A percentile compares a stretch with the other conserved stretches of the same genome.
phyloP scores from a whole-genome alignment of 2,329 filamentous ascomycete species.

The Karstenula rhodostoma region DNA sequence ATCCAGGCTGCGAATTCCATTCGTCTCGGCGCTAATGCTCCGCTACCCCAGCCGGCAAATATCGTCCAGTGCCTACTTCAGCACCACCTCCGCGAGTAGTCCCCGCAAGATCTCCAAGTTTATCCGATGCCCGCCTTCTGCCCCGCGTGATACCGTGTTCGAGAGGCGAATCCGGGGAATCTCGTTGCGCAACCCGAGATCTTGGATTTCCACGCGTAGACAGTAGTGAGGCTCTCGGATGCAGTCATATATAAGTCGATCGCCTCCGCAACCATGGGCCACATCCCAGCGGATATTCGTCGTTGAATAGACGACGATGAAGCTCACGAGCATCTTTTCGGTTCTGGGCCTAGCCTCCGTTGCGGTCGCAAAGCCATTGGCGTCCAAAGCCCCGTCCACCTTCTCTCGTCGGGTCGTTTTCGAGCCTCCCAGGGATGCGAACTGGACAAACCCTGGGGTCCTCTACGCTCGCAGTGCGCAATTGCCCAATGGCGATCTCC shows the following conservation, averaged over 20 bases:
- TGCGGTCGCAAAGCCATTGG: conserved; percentile 32
- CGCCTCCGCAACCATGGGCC: neutral
- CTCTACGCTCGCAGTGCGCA: conserved; percentile 62
- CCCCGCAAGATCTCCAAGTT: conserved; percentile 35
- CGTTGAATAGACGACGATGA: conserved; percentile 34
- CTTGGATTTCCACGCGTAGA: neutral
- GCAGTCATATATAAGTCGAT: neutral
- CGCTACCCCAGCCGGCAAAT: conserved; percentile 27
- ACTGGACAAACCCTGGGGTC: conserved; percentile 57
- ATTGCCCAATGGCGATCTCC: conserved; percentile 54
- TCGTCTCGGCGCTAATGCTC: conserved; percentile 17
- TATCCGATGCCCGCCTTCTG: conserved; percentile 27
- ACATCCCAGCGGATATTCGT: neutral
- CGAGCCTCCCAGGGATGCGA: conserved; percentile 51
- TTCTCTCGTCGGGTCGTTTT: conserved; percentile 52
- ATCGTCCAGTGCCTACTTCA: conserved; percentile 16
- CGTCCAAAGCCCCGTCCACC: conserved; percentile 29
- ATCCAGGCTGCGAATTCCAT: conserved; percentile 13
- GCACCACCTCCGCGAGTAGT: conserved; percentile 28
- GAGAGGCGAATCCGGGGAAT: conserved; percentile 16
- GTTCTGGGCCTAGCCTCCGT: conserved; percentile 20
- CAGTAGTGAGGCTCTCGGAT: conserved; percentile 1
- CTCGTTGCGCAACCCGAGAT: neutral
- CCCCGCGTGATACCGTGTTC: conserved; percentile 19
- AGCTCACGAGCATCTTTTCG: conserved; percentile 36